phyloP scores from a whole-genome alignment of 192 early-diverging fungal genomes.

The Podila clonocystis region DNA sequence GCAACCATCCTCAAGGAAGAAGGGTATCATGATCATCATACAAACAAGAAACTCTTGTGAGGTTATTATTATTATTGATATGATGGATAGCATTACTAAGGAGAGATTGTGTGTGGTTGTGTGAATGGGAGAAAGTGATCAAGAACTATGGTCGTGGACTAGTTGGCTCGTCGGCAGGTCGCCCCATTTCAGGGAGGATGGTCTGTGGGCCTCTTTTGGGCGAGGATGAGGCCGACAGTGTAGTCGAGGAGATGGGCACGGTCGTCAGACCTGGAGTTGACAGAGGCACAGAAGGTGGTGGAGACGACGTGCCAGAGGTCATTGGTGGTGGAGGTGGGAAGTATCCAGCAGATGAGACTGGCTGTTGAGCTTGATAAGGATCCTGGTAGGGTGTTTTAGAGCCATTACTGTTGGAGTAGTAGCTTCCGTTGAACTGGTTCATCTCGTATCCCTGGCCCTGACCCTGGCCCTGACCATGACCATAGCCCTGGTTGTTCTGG shows the following conservation, averaged over 20 bases:
- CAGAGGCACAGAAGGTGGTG: neutral
- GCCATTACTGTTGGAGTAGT: neutral
- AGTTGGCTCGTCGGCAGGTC: neutral
- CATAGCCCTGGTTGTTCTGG: neutral
- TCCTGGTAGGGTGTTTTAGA: neutral
- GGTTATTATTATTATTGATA: too few relatives aligned
- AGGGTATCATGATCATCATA: too few relatives aligned
- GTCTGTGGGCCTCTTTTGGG: neutral
- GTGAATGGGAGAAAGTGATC: too few relatives aligned
- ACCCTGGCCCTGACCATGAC: neutral
- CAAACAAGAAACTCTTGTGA: too few relatives aligned
- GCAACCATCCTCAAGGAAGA: too few relatives aligned
- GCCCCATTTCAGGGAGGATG: slow-evolving; percentile 1
- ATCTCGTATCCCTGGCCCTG: neutral
- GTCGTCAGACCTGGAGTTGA: neutral
- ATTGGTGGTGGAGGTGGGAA: neutral
- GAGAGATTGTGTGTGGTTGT: too few relatives aligned
- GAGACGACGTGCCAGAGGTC: neutral
- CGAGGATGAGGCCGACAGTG: neutral
- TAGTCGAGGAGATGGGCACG: neutral
- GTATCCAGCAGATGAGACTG: neutral
- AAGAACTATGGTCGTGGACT: neutral
- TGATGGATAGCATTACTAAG: too few relatives aligned
- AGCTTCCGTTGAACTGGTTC: too few relatives aligned
- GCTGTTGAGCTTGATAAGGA: neutral